Conservation (phyloP, 306 rosid species). For the Prunus kanzakura region DNA sequence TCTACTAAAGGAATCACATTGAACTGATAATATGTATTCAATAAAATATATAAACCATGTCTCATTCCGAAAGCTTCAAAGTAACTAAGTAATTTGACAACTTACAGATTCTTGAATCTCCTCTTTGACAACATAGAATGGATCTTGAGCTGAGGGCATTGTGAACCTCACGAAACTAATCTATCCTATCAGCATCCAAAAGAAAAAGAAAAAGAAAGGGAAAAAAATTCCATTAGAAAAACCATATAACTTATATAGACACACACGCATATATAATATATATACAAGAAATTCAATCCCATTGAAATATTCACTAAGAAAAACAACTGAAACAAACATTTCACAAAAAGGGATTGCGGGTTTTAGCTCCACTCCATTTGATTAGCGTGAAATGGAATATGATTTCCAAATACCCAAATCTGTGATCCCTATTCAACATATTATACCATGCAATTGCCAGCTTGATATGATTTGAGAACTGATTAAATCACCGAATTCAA, state of each 20-base stretch:
- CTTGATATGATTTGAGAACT: not conserved
- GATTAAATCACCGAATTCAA: not conserved
- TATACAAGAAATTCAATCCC: not conserved
- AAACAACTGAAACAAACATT: not conserved
- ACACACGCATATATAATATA: not conserved
- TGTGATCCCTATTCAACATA: not conserved
- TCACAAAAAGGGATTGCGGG: not conserved
- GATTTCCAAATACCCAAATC: not conserved
- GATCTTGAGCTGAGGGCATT: constrained; percentile 98
- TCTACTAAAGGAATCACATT: not conserved
- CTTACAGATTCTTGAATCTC: constrained; percentile 98
- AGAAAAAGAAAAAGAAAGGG: too few species aligned
- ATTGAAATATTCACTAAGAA: not conserved
- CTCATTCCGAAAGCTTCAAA: not conserved
- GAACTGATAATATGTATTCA: not conserved
- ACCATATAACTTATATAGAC: not conserved
- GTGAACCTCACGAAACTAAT: constrained; percentile 13
- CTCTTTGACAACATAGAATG: constrained; percentile 92
- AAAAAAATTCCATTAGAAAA: constrained; percentile 11
- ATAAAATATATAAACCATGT: not conserved
- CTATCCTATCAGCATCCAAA: constrained; percentile 17
- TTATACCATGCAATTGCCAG: not conserved
- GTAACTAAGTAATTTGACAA: constrained; percentile 8
- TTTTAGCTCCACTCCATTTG: not conserved
- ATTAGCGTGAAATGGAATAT: not conserved